phyloP scores from a whole-genome alignment of 176 grass and related monocot genomes.

The Carex scoparia region DNA sequence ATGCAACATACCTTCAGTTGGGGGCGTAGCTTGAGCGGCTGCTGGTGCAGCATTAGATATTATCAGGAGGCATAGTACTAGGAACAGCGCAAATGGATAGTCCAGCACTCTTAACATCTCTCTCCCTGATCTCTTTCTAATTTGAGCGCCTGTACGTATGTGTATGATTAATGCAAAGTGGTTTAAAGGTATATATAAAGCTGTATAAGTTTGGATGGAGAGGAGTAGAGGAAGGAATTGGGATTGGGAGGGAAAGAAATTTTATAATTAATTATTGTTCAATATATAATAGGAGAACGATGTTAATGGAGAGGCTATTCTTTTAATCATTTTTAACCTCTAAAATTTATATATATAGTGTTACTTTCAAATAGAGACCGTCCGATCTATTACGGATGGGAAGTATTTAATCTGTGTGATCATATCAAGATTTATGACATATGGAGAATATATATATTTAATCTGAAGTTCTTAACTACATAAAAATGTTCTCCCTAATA shows the following conservation, averaged over 20 bases:
- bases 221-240: neutral
- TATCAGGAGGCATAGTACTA: neutral
- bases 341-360: neutral
- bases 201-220: neutral
- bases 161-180: neutral
- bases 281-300: too few species aligned
- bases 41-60: conserved; percentile 12
- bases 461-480: neutral
- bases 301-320: too few species aligned
- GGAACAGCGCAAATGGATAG: conserved; percentile 10
- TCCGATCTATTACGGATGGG: neutral
- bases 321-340: too few species aligned
- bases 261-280: neutral
- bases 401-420: neutral
- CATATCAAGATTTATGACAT: neutral
- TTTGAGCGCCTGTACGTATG: neutral
- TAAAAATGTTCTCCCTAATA: neutral
- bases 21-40: conserved; percentile 28
- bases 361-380: neutral
- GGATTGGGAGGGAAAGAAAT: neutral
- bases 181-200: neutral
- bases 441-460: neutral
- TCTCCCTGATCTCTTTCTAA: neutral
- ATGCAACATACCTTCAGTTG: conserved; percentile 24
- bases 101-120: conserved; percentile 14